phyloP scores from a whole-genome alignment of 1,284 basidiomycete genomes.

The Leccinum huronense region DNA sequence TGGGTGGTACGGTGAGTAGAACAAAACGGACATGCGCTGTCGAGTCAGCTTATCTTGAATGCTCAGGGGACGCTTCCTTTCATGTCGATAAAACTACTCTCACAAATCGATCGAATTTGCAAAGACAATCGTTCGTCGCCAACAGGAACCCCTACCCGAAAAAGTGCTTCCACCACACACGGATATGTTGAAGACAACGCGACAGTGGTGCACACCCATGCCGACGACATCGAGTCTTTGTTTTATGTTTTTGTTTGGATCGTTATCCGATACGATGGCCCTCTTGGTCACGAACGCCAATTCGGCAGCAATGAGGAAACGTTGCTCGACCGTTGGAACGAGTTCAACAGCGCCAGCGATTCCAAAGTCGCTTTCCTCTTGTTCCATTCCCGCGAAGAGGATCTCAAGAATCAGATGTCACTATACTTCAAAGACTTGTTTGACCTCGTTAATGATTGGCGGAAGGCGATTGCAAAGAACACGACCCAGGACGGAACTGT shows the following conservation, averaged over 20 bases:
- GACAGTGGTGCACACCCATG: background rate
- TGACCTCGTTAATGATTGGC: background rate
- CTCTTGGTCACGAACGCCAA: background rate
- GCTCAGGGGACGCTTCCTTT: background rate
- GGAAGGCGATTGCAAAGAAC: background rate
- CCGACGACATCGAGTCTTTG: conserved; percentile 1
- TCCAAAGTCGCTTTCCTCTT: background rate
- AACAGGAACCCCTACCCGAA: background rate
- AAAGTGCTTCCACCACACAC: background rate
- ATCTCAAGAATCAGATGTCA: background rate
- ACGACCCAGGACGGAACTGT: background rate
- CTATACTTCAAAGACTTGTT: background rate
- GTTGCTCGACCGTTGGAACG: background rate
- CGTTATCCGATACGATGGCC: background rate
- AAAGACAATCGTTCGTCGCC: background rate
- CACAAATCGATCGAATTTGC: background rate
- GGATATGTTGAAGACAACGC: background rate
- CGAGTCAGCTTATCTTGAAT: background rate
- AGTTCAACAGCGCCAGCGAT: background rate
- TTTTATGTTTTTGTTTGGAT: conserved; percentile 3
- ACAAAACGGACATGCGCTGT: background rate
- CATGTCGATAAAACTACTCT: background rate
- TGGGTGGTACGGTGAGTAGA: background rate
- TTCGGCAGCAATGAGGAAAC: background rate
- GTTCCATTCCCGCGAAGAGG: background rate